These are phyloP conservation scores for Colletotrichum noveboracense DNA, from an alignment of 2,329 filamentous ascomycete genomes.

Conservation along the genomic window DNA sequence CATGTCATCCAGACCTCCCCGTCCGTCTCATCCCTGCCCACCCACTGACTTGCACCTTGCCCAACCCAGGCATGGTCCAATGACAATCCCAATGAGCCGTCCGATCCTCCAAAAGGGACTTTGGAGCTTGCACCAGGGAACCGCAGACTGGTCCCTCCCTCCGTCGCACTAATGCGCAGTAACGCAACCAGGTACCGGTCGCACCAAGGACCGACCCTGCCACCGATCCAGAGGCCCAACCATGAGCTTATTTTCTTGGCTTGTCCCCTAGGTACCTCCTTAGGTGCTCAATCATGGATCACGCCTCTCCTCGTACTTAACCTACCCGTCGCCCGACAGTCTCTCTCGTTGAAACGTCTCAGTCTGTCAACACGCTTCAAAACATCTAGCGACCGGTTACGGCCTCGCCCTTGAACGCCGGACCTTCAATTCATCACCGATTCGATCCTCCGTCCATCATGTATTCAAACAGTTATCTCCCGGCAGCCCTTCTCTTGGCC, in stretches of 20 bases:
- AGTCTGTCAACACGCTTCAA: neutral
- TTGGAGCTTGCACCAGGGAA: neutral
- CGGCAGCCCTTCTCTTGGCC: conserved; percentile 12
- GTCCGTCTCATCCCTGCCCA: neutral
- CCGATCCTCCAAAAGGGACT: neutral
- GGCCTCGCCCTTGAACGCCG: neutral
- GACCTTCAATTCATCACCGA: neutral
- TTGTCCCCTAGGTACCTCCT: neutral
- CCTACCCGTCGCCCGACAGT: neutral
- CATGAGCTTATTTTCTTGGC: conserved; percentile 4
- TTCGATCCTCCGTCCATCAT: neutral
- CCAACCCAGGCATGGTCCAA: neutral
- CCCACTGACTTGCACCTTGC: neutral
- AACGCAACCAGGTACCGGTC: neutral
- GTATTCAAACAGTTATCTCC: neutral
- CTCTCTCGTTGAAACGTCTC: neutral
- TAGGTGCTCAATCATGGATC: neutral
- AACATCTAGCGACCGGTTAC: neutral
- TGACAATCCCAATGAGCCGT: conserved; percentile 12
- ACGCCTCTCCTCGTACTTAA: conserved; percentile 4
- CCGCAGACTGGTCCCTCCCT: neutral
- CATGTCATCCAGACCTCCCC: neutral
- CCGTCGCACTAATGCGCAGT: neutral
- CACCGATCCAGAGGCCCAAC: neutral
- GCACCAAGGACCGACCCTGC: conserved; percentile 1